These are phyloP conservation scores for Cordia subcordata DNA, from an alignment of 257 asterid species.

Conservation along the genomic window DNA sequence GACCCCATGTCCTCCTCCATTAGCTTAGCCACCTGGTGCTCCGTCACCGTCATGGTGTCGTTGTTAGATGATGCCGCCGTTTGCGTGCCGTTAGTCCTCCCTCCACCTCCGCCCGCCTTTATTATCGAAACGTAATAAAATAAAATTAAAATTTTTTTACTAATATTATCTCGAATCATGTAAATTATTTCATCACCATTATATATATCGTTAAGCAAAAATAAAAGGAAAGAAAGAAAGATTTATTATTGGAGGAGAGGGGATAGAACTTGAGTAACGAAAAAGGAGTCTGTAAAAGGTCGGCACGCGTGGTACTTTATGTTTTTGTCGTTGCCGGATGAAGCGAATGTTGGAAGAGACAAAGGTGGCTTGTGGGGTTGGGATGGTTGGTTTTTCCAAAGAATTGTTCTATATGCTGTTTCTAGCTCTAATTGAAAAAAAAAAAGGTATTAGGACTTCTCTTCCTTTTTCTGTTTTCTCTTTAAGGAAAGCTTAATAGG, in stretches of 20 bases:
- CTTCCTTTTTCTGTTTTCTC: constrained; percentile 8
- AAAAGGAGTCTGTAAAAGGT: constrained; percentile 50
- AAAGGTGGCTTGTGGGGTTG: constrained; percentile 27
- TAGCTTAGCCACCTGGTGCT: constrained; percentile 86
- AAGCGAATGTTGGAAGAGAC: constrained; percentile 30
- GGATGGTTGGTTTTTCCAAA: constrained; percentile 27
- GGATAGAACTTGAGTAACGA: constrained; percentile 3
- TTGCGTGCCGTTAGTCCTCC: constrained; percentile 47
- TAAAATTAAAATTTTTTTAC: too few relatives aligned
- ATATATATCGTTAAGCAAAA: background rate
- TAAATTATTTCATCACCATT: background rate
- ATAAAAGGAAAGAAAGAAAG: background rate
- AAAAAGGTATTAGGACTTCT: constrained; percentile 3
- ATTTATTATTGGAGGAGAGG: constrained; percentile 7
- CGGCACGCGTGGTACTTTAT: constrained; percentile 82
- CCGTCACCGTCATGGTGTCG: constrained; percentile 67
- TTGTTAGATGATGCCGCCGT: constrained; percentile 65
- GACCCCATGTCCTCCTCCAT: constrained; percentile 98
- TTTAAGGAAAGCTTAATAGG: constrained; percentile 15
- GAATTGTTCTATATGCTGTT: background rate
- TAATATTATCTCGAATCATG: too few relatives aligned
- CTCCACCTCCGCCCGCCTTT: constrained; percentile 25
- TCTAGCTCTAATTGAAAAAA: background rate
- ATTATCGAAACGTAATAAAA: background rate
- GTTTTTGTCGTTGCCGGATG: constrained; percentile 52